Base-by-base conservation (phyloP, 2,329 filamentous ascomycete genomes). In the Coniochaeta sp. region DNA sequence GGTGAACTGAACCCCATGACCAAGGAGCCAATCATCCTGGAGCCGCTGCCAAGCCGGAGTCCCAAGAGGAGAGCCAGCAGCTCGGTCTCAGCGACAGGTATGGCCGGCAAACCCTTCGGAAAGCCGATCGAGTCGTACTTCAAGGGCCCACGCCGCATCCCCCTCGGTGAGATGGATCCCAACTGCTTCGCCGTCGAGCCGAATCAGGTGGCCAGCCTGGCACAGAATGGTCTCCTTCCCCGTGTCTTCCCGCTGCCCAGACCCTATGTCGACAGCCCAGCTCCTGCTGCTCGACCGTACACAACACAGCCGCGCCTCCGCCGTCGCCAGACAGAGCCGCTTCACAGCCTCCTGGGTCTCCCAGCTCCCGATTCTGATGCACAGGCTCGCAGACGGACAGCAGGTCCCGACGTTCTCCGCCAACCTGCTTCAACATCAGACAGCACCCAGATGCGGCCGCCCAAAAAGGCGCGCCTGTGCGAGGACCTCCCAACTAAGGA, bases 1-100 rank as follows among this genome's bases (percentile, higher is more conserved):
- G 94, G 94, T 31, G 87, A 96, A 58, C 69, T 96, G 45, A 86
- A 97, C 65, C 94, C 94, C 2, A 94, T 92, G 58, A 95, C 91
- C 1, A 97, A 96, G 67, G 66, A 84, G 54, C 78, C 76, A 20
- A 80, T 83, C 18, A 49, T 69, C 16, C 55, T 75, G 35, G 60
- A 67, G 7, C 58, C 63, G 10, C 69, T 71, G 14, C 73, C 76
- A 12, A 66, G 66, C n/a, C 20, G 45, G 6, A 48, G 45, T 31
- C 45, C 45, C 4, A 69, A 69, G 52, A 64, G 68, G 50, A 69
- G 69, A 53, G 68, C 68, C 31, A 66, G 65, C 47, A 63, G 65
- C 33, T 61, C 65, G 6, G 60, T 59, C 18, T 55, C 59, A 13
- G 52, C 57, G 46, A 60, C 58, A 13, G 60, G 62, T 3, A 58